Evolutionary conservation across 768 basidiomycete genomes (phyloP).

Genomic region (Kwoniella mangroviensis): DNA sequence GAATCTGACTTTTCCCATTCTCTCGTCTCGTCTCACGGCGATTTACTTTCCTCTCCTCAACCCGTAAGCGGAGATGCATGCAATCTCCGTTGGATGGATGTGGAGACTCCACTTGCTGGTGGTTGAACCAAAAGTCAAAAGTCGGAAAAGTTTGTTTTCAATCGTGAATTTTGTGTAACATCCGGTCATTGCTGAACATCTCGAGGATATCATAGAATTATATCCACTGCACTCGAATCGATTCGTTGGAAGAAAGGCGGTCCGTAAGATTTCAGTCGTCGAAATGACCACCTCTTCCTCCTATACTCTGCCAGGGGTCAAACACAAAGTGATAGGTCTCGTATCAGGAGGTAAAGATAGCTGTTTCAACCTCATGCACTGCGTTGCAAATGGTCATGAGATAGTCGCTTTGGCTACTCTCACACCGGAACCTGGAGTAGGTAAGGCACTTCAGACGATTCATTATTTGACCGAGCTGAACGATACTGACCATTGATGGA

Average conservation of each 20-base stretch:
- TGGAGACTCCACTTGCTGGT: not conserved
- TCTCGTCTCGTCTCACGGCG: not conserved
- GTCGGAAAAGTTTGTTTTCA: no score
- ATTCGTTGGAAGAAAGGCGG: no score
- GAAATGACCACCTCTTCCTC: slow-evolving; percentile 5
- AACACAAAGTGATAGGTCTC: slow-evolving; percentile 79
- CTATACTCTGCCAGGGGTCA: slow-evolving; percentile 28
- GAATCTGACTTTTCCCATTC: not conserved
- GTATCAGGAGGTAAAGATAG: slow-evolving; percentile 98
- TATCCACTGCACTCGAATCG: not conserved
- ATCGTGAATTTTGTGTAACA: no score
- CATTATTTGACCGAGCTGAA: no score
- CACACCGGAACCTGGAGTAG: slow-evolving; percentile 80
- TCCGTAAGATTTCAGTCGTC: no score
- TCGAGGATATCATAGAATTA: not conserved
- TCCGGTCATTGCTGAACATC: not conserved
- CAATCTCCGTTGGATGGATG: not conserved
- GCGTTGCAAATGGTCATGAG: slow-evolving; percentile 79
- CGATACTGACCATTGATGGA: not conserved
- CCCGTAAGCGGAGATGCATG: not conserved
- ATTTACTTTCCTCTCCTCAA: not conserved
- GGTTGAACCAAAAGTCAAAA: no score
- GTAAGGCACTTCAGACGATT: slow-evolving; percentile 60
- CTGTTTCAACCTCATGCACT: slow-evolving; percentile 92
- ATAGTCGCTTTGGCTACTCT: slow-evolving; percentile 87